Evolutionary conservation across 192 early-diverging fungal species (phyloP).

Genomic region (Coemansia sp.): DNA sequence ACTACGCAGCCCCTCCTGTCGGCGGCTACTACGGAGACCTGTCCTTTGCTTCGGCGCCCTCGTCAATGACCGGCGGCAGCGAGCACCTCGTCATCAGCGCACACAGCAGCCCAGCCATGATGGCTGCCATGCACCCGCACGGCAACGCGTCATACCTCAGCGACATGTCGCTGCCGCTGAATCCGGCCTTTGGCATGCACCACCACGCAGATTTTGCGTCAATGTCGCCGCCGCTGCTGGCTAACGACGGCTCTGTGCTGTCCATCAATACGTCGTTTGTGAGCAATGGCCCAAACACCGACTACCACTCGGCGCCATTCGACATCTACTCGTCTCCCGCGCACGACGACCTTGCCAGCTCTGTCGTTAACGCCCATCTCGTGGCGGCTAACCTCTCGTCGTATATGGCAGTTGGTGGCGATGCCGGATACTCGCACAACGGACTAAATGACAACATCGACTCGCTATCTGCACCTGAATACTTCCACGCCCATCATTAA

Average conservation of each 20-base stretch:
- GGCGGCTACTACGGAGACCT: slow-evolving; percentile 27
- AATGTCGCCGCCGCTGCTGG: slow-evolving; percentile 3
- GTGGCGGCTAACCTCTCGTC: slow-evolving; percentile 42
- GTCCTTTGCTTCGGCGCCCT: slow-evolving; percentile 1
- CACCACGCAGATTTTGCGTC: slow-evolving; percentile 5
- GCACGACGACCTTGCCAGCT: slow-evolving; percentile 30
- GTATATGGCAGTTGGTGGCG: slow-evolving; percentile 18
- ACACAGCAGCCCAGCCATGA: slow-evolving; percentile 7
- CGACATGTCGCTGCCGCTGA: slow-evolving; percentile 39
- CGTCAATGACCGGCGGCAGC: slow-evolving; percentile 5
- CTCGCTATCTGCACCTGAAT: slow-evolving; percentile 5
- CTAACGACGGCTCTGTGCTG: slow-evolving; percentile 5
- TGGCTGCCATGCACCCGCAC: slow-evolving; percentile 10
- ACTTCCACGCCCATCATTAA: slow-evolving; percentile 6
- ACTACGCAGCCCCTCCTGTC: slow-evolving; percentile 2
- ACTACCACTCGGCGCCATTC: slow-evolving; percentile 13
- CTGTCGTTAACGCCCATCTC: slow-evolving; percentile 29
- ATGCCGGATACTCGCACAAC: slow-evolving; percentile 1
- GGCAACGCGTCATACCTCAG: slow-evolving; percentile 25
- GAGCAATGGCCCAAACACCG: background rate
- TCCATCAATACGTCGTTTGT: slow-evolving; percentile 21
- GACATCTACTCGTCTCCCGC: slow-evolving; percentile 42
- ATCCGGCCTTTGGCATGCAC: slow-evolving; percentile 30
- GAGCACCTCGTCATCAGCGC: background rate
- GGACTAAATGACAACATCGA: slow-evolving; percentile 8